A percentile compares a stretch with the other conserved stretches of the same genome.
Conservation (phyloP, 75 land plant genomes). For the Cunninghamia lanceolata region DNA sequence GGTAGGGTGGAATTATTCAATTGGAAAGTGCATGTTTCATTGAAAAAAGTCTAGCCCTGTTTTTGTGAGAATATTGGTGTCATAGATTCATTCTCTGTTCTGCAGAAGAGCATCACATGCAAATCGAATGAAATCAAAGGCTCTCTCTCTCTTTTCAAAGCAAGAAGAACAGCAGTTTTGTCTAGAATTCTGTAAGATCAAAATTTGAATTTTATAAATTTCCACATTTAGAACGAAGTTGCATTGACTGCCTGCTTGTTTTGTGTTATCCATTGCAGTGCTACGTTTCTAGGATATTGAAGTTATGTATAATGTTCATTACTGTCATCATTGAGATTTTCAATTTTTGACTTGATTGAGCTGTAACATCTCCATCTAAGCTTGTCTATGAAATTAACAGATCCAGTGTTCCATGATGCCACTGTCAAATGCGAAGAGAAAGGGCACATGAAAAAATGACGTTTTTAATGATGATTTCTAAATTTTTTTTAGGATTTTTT, state of each 20-base stretch:
- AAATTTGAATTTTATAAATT: neutral
- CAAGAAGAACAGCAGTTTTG: neutral
- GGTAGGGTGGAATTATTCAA: slow-evolving; percentile 16
- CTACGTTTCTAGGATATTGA: neutral
- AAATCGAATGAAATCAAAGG: neutral
- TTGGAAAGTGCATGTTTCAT: neutral
- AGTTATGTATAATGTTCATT: neutral
- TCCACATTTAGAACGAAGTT: neutral
- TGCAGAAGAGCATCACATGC: slow-evolving; percentile 12
- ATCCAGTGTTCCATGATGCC: neutral
- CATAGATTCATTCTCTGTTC: neutral
- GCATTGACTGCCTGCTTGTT: neutral
- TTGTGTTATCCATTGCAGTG: neutral
- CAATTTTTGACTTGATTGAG: neutral
- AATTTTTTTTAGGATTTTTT: too few species aligned
- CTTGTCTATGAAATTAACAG: neutral
- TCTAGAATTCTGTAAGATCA: slow-evolving; percentile 12
- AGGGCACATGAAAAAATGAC: too few species aligned
- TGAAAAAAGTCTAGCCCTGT: neutral
- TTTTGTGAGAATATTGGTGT: neutral
- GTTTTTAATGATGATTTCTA: too few species aligned
- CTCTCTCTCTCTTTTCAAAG: slow-evolving; percentile 1
- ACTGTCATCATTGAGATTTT: neutral
- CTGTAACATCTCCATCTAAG: too few species aligned
- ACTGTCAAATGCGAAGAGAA: too few species aligned